Conservation (phyloP, 257 asterid species). For the Agastache rugosa region DNA sequence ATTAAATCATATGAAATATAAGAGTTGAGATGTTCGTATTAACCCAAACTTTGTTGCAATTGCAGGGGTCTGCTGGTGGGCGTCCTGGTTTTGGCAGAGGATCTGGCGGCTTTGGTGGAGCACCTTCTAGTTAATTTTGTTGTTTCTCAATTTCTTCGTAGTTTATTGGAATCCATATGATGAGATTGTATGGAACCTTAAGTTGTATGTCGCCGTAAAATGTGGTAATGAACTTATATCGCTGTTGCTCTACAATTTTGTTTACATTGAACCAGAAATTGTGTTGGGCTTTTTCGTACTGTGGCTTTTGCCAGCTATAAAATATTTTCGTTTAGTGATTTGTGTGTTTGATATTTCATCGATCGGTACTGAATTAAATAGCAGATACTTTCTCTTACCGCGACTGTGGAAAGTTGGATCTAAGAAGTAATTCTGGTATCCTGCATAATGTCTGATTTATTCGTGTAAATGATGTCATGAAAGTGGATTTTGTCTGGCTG, state of each 20-base stretch:
- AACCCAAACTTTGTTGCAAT: neutral
- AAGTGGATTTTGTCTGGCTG: no score
- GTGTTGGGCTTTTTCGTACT: neutral
- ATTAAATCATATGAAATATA: neutral
- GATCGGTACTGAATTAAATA: no score
- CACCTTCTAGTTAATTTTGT: slow-evolving; percentile 53
- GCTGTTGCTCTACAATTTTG: slow-evolving; percentile 46
- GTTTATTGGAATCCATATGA: slow-evolving; percentile 37
- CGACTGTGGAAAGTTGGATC: no score
- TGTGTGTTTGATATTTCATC: neutral
- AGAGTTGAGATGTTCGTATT: neutral
- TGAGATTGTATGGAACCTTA: slow-evolving; percentile 22
- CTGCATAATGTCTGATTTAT: no score
- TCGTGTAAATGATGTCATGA: no score
- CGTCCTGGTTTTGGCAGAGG: slow-evolving; percentile 79
- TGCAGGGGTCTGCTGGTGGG: slow-evolving; percentile 62
- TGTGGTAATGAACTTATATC: slow-evolving; percentile 23
- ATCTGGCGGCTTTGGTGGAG: slow-evolving; percentile 60
- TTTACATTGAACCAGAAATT: slow-evolving; percentile 27
- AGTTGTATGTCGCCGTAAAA: slow-evolving; percentile 20
- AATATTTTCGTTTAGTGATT: neutral
- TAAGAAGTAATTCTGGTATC: no score
- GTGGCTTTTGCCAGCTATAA: slow-evolving; percentile 1
- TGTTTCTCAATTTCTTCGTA: slow-evolving; percentile 17
- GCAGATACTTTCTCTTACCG: no score